These are phyloP conservation scores for Triticum monococcum DNA, from an alignment of 176 grass and related monocot species.

Conservation along the genomic window DNA sequence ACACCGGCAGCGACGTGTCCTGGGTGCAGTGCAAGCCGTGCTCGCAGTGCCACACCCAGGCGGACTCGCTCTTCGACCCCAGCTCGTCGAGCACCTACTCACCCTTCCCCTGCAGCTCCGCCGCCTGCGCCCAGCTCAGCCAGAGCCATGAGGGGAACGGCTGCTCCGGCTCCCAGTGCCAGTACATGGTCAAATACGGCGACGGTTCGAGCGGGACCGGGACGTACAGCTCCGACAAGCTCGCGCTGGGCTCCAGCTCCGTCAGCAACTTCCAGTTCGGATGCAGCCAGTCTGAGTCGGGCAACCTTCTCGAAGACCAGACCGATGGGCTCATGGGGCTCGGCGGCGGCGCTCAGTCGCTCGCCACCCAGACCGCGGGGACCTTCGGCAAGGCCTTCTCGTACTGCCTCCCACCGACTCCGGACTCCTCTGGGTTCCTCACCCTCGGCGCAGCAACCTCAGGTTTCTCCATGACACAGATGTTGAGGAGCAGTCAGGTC, in stretches of 20 bases:
- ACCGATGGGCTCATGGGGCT: too few species aligned
- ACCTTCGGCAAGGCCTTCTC: constrained; percentile 42
- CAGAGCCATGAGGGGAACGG: background rate
- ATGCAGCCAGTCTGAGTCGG: constrained; percentile 32
- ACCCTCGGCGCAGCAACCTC: constrained; percentile 32
- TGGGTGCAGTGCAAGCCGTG: constrained; percentile 85
- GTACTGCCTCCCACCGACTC: constrained; percentile 56
- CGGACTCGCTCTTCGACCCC: constrained; percentile 55
- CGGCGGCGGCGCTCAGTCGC: too few species aligned
- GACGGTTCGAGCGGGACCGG: constrained; percentile 36
- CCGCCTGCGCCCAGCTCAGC: constrained; percentile 25
- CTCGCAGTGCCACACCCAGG: constrained; percentile 37
- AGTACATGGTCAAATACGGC: constrained; percentile 53
- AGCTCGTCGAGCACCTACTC: constrained; percentile 32
- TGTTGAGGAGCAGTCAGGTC: constrained; percentile 14
- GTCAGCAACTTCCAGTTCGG: constrained; percentile 44
- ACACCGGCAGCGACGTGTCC: constrained; percentile 64
- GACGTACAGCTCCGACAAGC: constrained; percentile 48
- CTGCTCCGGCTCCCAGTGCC: constrained; percentile 9
- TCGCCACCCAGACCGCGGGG: constrained; percentile 4
- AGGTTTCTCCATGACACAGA: constrained; percentile 37
- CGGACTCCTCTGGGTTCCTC: constrained; percentile 40
- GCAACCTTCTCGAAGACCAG: too few species aligned
- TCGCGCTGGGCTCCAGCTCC: constrained; percentile 23
- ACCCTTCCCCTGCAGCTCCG: constrained; percentile 50